Evolutionary conservation across 1,284 basidiomycete species (phyloP).

Genomic region (Leucoagaricus sp.): DNA sequence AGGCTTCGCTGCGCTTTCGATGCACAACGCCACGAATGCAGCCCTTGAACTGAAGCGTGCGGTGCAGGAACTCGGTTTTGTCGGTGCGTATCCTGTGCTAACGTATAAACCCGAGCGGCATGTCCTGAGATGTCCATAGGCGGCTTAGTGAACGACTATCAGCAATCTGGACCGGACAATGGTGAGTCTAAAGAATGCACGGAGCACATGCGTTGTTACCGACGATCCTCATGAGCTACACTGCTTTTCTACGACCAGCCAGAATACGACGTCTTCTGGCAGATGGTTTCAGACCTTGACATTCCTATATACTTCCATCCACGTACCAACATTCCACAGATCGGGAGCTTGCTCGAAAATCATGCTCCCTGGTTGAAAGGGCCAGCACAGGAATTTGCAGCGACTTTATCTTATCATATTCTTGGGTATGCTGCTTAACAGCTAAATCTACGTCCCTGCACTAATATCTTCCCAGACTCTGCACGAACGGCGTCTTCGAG

Average conservation of each 20-base stretch:
- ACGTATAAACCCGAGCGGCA: no score
- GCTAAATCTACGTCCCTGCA: not conserved
- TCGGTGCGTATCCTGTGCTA: constrained; percentile 28
- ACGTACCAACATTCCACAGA: constrained; percentile 31
- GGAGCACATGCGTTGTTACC: not conserved
- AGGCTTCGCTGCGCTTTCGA: constrained; percentile 42
- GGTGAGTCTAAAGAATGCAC: constrained; percentile 15
- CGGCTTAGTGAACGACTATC: constrained; percentile 42
- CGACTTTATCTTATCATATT: constrained; percentile 40
- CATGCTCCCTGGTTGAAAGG: constrained; percentile 36
- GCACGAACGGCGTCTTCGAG: constrained; percentile 43
- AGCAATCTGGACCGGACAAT: constrained; percentile 36
- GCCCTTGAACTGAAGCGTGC: constrained; percentile 42
- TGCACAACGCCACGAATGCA: constrained; percentile 45
- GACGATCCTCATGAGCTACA: constrained; percentile 27
- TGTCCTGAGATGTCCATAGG: constrained; percentile 15
- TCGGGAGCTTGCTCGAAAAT: constrained; percentile 28
- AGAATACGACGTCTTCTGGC: constrained; percentile 46
- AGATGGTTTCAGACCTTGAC: constrained; percentile 41
- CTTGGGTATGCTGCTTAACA: constrained; percentile 29
- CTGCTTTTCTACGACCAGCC: constrained; percentile 45
- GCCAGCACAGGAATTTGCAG: constrained; percentile 39
- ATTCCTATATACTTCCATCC: constrained; percentile 48
- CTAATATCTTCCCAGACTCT: constrained; percentile 26
- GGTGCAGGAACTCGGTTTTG: constrained; percentile 41